Conservation (phyloP, 495 filamentous ascomycete genomes). For the Xylaria sp. region DNA sequence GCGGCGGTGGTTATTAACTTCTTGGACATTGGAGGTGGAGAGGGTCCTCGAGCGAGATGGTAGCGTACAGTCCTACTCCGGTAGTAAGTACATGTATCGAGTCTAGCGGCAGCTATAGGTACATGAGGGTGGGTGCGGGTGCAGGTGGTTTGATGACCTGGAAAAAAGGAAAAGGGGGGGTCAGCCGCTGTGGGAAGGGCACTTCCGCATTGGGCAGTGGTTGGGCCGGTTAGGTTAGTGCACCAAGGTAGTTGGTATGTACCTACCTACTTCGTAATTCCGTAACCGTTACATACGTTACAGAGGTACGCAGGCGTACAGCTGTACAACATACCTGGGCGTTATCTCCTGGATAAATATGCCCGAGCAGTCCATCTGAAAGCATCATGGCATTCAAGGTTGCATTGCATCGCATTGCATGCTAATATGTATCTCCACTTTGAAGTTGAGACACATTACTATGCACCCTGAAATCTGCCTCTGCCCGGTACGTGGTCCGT, state of each 20-base stretch:
- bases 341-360: conserved; percentile 7
- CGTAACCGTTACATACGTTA: background rate
- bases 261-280: background rate
- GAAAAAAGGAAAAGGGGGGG: conserved; percentile 17
- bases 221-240: background rate
- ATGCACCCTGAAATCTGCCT: conserved; percentile 23
- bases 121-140: conserved; percentile 25
- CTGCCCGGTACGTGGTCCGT: background rate
- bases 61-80: background rate
- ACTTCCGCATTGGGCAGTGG: conserved; percentile 26
- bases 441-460: conserved; percentile 20
- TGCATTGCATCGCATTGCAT: conserved; percentile 19
- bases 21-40: conserved; percentile 39
- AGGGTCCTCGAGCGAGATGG: conserved; percentile 33
- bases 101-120: conserved; percentile 22
- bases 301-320: background rate
- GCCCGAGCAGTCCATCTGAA: conserved; percentile 11
- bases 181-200: conserved; percentile 17
- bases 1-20: conserved; percentile 26
- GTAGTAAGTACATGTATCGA: conserved; percentile 25
- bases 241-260: background rate
- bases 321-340: background rate
- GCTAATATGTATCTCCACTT: background rate
- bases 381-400: conserved; percentile 15
- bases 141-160: conserved; percentile 24